Evolutionary conservation across 192 early-diverging fungal species (phyloP).

Genomic region (Mortierella alpina): DNA sequence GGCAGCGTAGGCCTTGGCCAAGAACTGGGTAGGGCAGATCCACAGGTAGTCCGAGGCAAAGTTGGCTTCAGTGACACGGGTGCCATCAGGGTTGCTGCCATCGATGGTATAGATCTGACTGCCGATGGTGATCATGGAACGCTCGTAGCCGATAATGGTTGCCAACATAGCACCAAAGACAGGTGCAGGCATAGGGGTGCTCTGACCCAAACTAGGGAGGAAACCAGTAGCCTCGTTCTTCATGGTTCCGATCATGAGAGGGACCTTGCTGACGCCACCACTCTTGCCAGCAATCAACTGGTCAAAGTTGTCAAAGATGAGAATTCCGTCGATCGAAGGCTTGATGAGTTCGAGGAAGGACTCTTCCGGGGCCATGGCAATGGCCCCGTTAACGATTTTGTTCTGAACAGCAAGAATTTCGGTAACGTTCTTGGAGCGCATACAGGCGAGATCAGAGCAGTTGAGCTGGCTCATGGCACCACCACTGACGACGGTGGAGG

Average conservation of each 20-base stretch:
- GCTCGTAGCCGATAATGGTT: constrained; percentile 44
- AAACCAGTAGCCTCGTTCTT: constrained; percentile 52
- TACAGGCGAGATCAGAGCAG: constrained; percentile 37
- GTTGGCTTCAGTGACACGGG: constrained; percentile 28
- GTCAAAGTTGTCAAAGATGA: constrained; percentile 52
- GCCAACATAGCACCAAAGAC: constrained; percentile 37
- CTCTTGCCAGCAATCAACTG: constrained; percentile 49
- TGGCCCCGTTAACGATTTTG: constrained; percentile 39
- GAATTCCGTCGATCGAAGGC: constrained; percentile 40
- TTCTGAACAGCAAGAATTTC: constrained; percentile 35
- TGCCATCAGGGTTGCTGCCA: constrained; percentile 36
- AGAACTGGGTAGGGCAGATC: constrained; percentile 48
- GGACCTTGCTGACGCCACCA: constrained; percentile 41
- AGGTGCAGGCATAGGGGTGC: constrained; percentile 35
- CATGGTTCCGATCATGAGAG: constrained; percentile 53
- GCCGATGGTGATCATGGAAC: constrained; percentile 44
- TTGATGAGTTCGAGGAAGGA: constrained; percentile 55
- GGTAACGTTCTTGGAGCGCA: constrained; percentile 36
- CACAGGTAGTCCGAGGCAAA: constrained; percentile 49
- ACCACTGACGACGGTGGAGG: constrained; percentile 38
- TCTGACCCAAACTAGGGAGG: constrained; percentile 47
- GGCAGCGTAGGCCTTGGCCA: constrained; percentile 46
- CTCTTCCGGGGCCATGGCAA: constrained; percentile 42
- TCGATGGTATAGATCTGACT: constrained; percentile 34
- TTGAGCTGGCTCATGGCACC: constrained; percentile 43